phyloP scores from a whole-genome alignment of 306 rosid species.

The Senna siamea region DNA sequence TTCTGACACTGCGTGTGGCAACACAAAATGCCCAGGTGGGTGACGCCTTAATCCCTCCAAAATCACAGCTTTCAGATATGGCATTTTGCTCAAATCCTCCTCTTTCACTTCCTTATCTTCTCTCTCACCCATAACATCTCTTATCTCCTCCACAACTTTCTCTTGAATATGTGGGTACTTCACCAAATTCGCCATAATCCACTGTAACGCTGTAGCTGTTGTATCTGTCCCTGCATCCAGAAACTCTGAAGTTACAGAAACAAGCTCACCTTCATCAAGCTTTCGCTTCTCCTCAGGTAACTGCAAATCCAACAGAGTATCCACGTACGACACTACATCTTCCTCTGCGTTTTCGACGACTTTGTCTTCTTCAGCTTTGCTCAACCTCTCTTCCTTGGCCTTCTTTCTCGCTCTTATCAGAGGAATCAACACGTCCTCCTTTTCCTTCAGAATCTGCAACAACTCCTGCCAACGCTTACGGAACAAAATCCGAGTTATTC shows the following conservation, averaged over 20 bases:
- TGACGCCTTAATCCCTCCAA: constrained; percentile 1
- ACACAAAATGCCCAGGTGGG: not conserved
- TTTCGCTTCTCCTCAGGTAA: constrained; percentile 10
- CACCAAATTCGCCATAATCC: constrained; percentile 60
- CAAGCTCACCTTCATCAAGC: not conserved
- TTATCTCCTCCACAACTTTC: not conserved
- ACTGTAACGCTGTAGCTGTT: constrained; percentile 43
- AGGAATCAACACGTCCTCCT: not conserved
- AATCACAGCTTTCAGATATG: not conserved
- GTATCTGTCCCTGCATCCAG: constrained; percentile 42
- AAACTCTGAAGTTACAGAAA: not conserved
- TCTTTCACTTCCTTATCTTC: constrained; percentile 32
- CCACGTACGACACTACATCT: constrained; percentile 32
- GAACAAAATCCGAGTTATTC: not conserved
- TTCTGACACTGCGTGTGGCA: not conserved
- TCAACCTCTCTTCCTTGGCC: not conserved
- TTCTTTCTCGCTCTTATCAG: not conserved
- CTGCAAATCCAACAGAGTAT: constrained; percentile 46
- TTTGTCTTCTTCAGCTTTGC: not conserved
- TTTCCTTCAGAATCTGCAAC: not conserved
- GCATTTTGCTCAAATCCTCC: constrained; percentile 33
- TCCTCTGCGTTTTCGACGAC: not conserved
- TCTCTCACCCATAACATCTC: not conserved
- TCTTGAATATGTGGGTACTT: constrained; percentile 31
- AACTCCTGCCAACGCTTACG: constrained; percentile 35